Evolutionary conservation across 106 monocot species (phyloP), one percentile per base, ranked within the genome.

Genomic region (Dendrobium nobile): DNA sequence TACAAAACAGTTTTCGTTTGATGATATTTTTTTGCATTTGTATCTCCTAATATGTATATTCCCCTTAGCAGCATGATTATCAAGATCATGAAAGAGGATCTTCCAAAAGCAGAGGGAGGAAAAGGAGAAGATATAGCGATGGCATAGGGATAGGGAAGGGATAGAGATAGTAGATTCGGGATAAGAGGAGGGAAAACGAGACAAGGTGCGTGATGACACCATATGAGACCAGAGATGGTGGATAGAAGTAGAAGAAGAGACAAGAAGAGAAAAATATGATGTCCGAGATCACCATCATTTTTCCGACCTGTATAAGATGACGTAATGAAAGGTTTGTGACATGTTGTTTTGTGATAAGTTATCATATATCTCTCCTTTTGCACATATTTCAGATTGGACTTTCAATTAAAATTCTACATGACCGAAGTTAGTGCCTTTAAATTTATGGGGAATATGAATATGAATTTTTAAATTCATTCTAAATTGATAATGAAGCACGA

Each of bases 31-130:
- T 22, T 64, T 64, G 22, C 22, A 20, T 64, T 5, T 64, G 64
- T 64, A 70, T 70, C 28, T 70, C 5, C 31, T 70, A 33, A 70
- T 5, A 33, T 70, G 2, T 45, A 10, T 19, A 45, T 47, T 9
- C 13, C n/a, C 37, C 3, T 45, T 44, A 65, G 79, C 79, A 79
- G 79, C 37, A 41, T 61, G 79, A 67, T 67, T 64, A 5, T 41
- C 41, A 40, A 44, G 45, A 45, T 10, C 75, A 22, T 64, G 79
- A 65, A 42, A 79, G 79, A 64, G 41, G 65, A 3, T 79, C 79
- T 41, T 79, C 64, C 28, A 79, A 79, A 22, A 79, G 41, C 65
- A 79, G 79, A 65, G 79, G 65, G 8, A 79, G 20, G 42, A 64
- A 64, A 55, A 78, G 56, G 40, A 41, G 64, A 41, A 79, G n/a